Evolutionary conservation across 805 yeast species (phyloP).

Genomic region (Nakazawaea peltata): DNA sequence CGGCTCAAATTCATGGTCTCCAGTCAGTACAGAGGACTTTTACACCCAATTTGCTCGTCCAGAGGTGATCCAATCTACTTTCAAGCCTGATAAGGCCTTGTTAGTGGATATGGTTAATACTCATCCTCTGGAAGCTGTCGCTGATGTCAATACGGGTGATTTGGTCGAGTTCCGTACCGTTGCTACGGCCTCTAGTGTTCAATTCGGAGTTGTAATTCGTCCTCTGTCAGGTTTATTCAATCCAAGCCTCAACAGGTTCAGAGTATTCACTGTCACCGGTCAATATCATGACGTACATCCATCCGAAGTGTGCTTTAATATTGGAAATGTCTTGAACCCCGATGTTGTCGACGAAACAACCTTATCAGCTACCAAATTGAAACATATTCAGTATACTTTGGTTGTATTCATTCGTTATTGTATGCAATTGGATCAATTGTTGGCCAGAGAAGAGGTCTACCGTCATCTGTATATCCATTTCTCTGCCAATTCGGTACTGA

Average conservation of each 20-base stretch:
- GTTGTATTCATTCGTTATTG: slow-evolving; percentile 20
- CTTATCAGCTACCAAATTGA: slow-evolving; percentile 9
- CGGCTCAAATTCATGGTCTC: too few species aligned
- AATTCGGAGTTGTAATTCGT: too few species aligned
- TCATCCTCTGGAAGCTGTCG: too few species aligned
- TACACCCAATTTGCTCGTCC: too few species aligned
- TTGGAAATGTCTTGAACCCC: slow-evolving; percentile 19
- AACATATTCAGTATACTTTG: slow-evolving; percentile 20
- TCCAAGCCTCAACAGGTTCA: slow-evolving; percentile 18
- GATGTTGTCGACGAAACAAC: slow-evolving; percentile 13
- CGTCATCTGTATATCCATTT: slow-evolving; percentile 2
- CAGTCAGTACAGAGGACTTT: too few species aligned
- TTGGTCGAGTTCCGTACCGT: too few species aligned
- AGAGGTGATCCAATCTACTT: too few species aligned
- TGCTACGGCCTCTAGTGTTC: too few species aligned
- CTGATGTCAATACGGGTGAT: too few species aligned
- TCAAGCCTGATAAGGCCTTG: too few species aligned
- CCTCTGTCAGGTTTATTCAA: slow-evolving; percentile 25
- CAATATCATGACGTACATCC: slow-evolving; percentile 21
- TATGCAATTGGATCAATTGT: slow-evolving; percentile 9
- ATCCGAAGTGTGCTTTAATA: slow-evolving; percentile 23
- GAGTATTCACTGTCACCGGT: slow-evolving; percentile 27
- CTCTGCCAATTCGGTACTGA: slow-evolving; percentile 2
- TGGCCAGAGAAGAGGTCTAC: slow-evolving; percentile 5
- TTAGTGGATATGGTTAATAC: too few species aligned